Base-by-base conservation (phyloP, 768 basidiomycete species). In the Termitomyces sp. region DNA sequence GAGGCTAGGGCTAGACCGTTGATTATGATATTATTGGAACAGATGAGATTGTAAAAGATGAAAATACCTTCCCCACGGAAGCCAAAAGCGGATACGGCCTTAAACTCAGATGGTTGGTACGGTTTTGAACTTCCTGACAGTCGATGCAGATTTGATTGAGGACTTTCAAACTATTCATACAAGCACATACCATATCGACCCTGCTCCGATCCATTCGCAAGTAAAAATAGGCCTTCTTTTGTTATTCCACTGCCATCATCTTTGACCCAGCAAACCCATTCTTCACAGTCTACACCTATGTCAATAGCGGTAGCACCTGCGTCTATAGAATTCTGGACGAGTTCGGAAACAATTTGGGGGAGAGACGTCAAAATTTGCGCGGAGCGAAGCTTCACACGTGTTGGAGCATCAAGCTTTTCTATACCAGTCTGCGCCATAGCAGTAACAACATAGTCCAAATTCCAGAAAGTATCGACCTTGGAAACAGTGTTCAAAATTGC, bases 291-390 rank as follows among this genome's bases (percentile, higher is more conserved):
- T 1, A 97, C 67, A 4, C 87, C 85, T 48, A 94, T 74, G 43
- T 89, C 85, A 52, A 98, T 77, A 22, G 79, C 77, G 16, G 70
- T 75, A 0, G 94, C 84, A 30, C 77, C 77, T 2, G 95, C 92
- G 64, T 98, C 96, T 9, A 98, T 77, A 3, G 92, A 80, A 69
- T 98, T 98, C 69, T 95, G 94, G 12, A 94, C 70, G 36, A 98
- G 82, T 70, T 98, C 94, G 2, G 86, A 86, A 22, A 95, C 75
- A 57, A 95, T 77, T 67, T 89, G 85, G 8, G 88, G 78, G 28
- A 97, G 68, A 6, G 92, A 89, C 0, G 92, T 92, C 58, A 98
- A 72, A 61, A 95, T 86, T 65, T 92, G 84, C 0, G 90, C 83
- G 2, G 94, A 94, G 44, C 95, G 85, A 46, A 98, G 76, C 64